Base-by-base conservation (phyloP, 352 stramenopile genomes). In the Phytopythium oedochilum region DNA sequence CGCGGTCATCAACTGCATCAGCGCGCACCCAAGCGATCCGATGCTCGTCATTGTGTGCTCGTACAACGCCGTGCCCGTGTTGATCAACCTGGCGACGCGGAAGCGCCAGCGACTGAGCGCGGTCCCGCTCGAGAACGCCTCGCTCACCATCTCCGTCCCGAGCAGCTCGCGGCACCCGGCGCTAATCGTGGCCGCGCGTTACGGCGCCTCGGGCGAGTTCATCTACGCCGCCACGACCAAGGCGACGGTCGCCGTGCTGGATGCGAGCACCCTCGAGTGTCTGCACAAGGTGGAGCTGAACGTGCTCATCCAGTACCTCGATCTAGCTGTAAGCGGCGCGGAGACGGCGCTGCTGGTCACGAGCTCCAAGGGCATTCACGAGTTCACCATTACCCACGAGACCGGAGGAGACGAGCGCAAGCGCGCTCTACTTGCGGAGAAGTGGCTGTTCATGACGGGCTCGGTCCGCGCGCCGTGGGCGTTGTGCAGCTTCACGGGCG, bases 151-250 rank as follows among this genome's bases (percentile, higher is more conserved):
- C 34, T 83, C 80, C 1, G 57, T 67, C 18, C 77, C 76, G 36
- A 62, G 53, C 29, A 91, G 78, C 34, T 86, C 75, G 18, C 62
- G 74, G 2, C 74, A 86, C 15, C 69, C 80, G n/a, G 63, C 70
- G 10, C 67, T 88, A 17, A 67, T 80, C 3, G 79, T 71, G 2
- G 77, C 70, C 43, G 78, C 73, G 20, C 68, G 71, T 3, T 91
- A 77, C 55, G 74, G 78, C 14, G 59, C 55, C 4, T 80, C 71
- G 10, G 78, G 78, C 3, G 60, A 59, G 8, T 85, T 66, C 40
- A 82, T 91, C 40, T 94, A 90, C 59, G 83, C 73, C 26, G 73
- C 71, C 6, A 88, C 81, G 12, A 87, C 79, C 18, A 88, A 86
- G 55, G 79, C 77, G 1, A 87, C 73, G 0, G 53, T 90, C 20